Conservation (phyloP, 768 basidiomycete species). For the Solioccasus polychromus region DNA sequence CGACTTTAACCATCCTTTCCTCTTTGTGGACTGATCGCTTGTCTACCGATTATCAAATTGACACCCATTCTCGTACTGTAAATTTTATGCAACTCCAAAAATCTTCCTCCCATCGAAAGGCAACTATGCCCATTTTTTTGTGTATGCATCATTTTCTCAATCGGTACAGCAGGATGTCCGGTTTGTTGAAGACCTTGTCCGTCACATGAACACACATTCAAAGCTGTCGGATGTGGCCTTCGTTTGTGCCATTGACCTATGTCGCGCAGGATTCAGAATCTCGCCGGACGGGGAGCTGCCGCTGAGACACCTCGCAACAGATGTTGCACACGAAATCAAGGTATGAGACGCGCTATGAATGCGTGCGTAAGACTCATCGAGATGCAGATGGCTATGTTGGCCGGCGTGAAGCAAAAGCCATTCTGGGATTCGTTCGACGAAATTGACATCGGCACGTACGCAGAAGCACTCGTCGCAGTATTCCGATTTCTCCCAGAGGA, state of each 20-base stretch:
- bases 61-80: slow-evolving; percentile 30
- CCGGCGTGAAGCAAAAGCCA: slow-evolving; percentile 44
- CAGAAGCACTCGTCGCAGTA: slow-evolving; percentile 68
- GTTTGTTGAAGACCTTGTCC: slow-evolving; percentile 62
- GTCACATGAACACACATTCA: slow-evolving; percentile 50
- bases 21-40: slow-evolving; percentile 76
- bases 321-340: slow-evolving; percentile 80
- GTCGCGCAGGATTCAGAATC: slow-evolving; percentile 60
- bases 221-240: slow-evolving; percentile 67
- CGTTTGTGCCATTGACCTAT: slow-evolving; percentile 74
- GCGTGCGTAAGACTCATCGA: slow-evolving; percentile 2
- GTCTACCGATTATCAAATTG: slow-evolving; percentile 50
- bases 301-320: slow-evolving; percentile 60
- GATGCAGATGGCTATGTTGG: slow-evolving; percentile 21
- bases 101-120: slow-evolving; percentile 31
- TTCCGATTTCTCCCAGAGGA: slow-evolving; percentile 68
- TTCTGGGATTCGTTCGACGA: slow-evolving; percentile 74
- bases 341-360: slow-evolving; percentile 36
- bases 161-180: slow-evolving; percentile 40
- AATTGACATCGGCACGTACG: slow-evolving; percentile 72
- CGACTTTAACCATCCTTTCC: slow-evolving; percentile 71
- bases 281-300: slow-evolving; percentile 57
- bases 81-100: slow-evolving; percentile 32
- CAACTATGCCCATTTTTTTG: not conserved
- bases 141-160: not conserved